Conservation (phyloP, 495 filamentous ascomycete species). For the Penicillium nucicola region DNA sequence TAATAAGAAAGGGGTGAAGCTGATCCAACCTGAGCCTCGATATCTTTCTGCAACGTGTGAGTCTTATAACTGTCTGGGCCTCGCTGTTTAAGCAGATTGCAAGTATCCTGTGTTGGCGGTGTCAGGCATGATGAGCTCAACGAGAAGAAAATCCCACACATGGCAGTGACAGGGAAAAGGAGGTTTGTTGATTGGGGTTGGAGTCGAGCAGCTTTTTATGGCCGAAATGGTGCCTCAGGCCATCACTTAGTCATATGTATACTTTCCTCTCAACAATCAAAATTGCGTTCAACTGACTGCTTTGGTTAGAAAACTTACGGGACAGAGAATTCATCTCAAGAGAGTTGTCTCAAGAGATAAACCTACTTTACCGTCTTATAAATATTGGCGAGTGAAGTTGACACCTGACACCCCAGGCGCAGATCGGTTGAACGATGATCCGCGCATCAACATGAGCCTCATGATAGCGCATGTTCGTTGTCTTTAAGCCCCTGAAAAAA, state of each 20-base stretch:
- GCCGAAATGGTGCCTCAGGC: constrained; percentile 15
- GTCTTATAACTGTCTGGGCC: constrained; percentile 54
- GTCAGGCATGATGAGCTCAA: constrained; percentile 32
- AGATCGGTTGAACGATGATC: constrained; percentile 26
- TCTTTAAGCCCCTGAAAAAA: constrained; percentile 25
- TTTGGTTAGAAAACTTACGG: no score
- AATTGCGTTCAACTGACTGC: no score
- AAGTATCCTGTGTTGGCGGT: constrained; percentile 39
- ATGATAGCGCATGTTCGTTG: constrained; percentile 5
- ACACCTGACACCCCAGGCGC: no score
- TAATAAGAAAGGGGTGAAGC: constrained; percentile 27
- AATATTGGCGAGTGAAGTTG: no score
- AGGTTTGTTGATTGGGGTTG: constrained; percentile 3
- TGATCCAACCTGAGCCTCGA: constrained; percentile 15
- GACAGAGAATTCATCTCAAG: neutral
- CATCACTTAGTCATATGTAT: constrained; percentile 14
- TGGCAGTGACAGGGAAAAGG: constrained; percentile 22
- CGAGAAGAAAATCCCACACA: constrained; percentile 68
- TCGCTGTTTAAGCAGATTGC: constrained; percentile 43
- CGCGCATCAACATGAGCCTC: constrained; percentile 26
- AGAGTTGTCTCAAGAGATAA: no score
- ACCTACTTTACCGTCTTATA: no score
- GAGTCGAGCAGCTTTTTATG: constrained; percentile 7
- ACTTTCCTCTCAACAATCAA: neutral
- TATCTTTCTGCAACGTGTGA: constrained; percentile 24